Evolutionary conservation across 345 rosid genomes (phyloP), one percentile per base, ranked within the genome.

Genomic region (Odontarrhena argentea): DNA sequence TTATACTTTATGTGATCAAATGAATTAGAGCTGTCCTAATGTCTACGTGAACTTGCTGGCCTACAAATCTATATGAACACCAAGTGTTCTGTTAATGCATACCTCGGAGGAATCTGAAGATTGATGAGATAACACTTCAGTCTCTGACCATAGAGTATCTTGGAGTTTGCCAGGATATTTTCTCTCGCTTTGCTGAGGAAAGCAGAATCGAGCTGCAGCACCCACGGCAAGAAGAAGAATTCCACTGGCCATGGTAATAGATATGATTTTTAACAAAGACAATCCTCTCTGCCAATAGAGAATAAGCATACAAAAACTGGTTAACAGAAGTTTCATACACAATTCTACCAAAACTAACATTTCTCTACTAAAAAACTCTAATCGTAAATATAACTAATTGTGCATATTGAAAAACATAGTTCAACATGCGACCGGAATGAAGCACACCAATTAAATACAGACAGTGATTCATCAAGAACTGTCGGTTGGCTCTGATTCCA

Each of bases 201-300:
- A 54, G 69, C 61, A 64, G 51, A 78, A 56, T 57, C 81, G 91
- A 69, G 82, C 60, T 0, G 83, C 69, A 58, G 79, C 76, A 73
- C 83, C 52, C 45, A 85, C 14, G 28, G 83, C 42, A 40, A 84
- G 13, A 8, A 87, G 81, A 70, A 89, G 69, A 70, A 87, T 77
- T 73, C 92, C 98, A 73, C 91, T 86, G 32, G 83, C 89, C 53
- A 86, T 48, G 57, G 76, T 78, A 54, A 76, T 60, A 64, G 85
- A 78, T 50, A 89, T 56, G 78, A 79, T 45, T 55, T 75, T 87
- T 73, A 82, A 76, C 55, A 85, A 62, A 45, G 85, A 82, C 41
- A 76, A 74, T 54, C 69, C 80, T 77, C 78, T 74, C 98, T 92
- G 96, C 38, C 77, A 69, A 58, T 35, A 69, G 61, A 50, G 14